phyloP scores from a whole-genome alignment of 108 stramenopile genomes.

The Fragilaria crotonensis region DNA sequence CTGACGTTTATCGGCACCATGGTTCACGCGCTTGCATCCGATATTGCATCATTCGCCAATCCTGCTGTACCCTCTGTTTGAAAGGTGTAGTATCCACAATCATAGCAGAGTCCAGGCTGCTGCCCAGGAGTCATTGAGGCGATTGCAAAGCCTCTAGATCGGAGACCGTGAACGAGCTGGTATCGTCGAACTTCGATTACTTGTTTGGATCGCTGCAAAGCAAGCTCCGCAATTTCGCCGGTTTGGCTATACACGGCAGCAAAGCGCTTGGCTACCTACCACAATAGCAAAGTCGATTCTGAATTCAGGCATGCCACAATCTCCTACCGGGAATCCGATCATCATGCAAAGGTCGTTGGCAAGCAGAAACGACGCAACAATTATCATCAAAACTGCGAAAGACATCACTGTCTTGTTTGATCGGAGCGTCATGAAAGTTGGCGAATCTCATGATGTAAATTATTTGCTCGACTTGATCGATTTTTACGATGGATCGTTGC shows the following conservation, averaged over 20 bases:
- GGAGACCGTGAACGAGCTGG: constrained; percentile 13
- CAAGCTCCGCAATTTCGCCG: not conserved
- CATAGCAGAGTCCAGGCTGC: constrained; percentile 26
- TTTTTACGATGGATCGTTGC: not conserved
- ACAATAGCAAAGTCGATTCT: not conserved
- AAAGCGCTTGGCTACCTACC: not conserved
- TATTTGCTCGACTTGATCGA: not conserved
- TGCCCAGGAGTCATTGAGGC: constrained; percentile 13
- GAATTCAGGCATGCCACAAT: not conserved
- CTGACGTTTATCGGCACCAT: constrained; percentile 25
- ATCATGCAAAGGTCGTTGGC: not conserved
- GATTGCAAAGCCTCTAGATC: constrained; percentile 12
- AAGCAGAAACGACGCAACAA: not conserved
- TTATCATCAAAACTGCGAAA: not conserved
- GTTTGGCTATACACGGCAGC: not conserved
- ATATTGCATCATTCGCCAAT: constrained; percentile 16
- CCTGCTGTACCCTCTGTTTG: constrained; percentile 32
- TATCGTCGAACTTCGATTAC: constrained; percentile 38
- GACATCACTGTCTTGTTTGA: not conserved
- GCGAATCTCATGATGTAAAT: not conserved
- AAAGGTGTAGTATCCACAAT: constrained; percentile 26
- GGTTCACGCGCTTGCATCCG: constrained; percentile 12
- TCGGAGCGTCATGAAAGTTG: not conserved
- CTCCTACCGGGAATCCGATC: not conserved
- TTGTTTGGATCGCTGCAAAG: constrained; percentile 14